Base-by-base conservation (phyloP, 2,329 filamentous ascomycete species). In the Coniochaeta prunicola region DNA sequence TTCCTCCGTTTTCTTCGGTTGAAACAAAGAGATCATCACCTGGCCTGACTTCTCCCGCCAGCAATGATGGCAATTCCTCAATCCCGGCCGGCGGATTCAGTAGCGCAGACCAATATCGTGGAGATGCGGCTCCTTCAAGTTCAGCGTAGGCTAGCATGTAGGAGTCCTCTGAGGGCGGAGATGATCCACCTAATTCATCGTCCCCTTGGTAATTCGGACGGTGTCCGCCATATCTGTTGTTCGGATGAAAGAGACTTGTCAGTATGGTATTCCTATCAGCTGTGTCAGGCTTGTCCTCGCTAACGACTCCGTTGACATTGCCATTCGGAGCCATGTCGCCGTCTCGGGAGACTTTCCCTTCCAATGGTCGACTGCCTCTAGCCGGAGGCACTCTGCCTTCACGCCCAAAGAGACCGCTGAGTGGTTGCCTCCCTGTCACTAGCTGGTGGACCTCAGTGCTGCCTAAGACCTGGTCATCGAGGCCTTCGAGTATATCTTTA, bases 381-480 rank as follows among this genome's bases (percentile, higher is more conserved):
- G 83, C 85, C 0, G 79, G 73, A 2, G 89, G 86, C 19, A 90
- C 85, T 58, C 81, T 78, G 1, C 87, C 87, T 61, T 90, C 87
- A 48, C 90, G 85, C 1, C 89, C 89, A 62, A 92, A 92, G 55
- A 84, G 74, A 63, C 84, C 85, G 69, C 89, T 92, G 53, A 93
- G 80, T 0, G 90, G 90, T 65, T 91, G 88, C 45, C 89, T 83
- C 57, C 88, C 85, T 15, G 86, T 82, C 13, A 94, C 83, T 7
- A 96, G 82, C 65, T 93, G 88, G 60, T 89, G 85, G 12, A 90
- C 86, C 64, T 92, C 87, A 21, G 85, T 86, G 61, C 89, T 89
- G 38, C 90, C 83, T 71, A 90, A 84, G 58, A 89, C 82, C 68
- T 92, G 89, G 62, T 92, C 89, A 66, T 92, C 89, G 62, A 92